phyloP scores from a whole-genome alignment of 208 protist genomes.

The Porcisia deanei region DNA sequence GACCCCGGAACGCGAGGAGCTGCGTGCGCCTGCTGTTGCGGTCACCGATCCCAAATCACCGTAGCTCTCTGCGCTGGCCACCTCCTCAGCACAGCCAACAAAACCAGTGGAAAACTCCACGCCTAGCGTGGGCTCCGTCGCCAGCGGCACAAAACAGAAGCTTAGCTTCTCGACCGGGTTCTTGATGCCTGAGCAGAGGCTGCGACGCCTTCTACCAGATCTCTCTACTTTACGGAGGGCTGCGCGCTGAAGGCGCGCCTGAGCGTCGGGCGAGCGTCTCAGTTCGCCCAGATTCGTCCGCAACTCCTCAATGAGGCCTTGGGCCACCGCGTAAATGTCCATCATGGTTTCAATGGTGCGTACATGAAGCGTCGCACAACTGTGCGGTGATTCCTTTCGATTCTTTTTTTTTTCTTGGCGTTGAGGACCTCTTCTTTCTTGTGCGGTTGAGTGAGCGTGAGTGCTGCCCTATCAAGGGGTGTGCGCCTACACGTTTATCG shows the following conservation, averaged over 20 bases:
- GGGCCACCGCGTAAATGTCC: constrained; percentile 11
- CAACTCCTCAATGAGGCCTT: constrained; percentile 9
- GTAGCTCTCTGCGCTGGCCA: neutral
- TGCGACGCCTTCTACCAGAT: neutral
- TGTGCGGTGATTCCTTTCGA: neutral
- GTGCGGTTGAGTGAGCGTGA: neutral
- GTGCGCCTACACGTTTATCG: neutral
- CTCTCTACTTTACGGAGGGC: neutral
- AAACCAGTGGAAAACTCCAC: constrained; percentile 11
- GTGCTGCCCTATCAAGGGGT: neutral
- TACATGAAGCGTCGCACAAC: too few species aligned
- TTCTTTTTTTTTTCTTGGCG: neutral
- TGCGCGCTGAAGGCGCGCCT: constrained; percentile 4
- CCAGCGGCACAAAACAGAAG: constrained; percentile 22
- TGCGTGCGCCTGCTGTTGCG: neutral
- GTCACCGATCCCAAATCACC: neutral
- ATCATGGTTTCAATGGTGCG: neutral
- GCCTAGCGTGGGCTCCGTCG: constrained; percentile 24
- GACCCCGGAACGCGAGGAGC: neutral
- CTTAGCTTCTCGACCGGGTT: neutral
- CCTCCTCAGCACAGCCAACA: neutral
- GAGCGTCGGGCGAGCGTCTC: constrained; percentile 3
- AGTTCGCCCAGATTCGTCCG: constrained; percentile 8
- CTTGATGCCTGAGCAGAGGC: constrained; percentile 4
- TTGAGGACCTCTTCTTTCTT: neutral